phyloP scores from a whole-genome alignment of 345 rosid genomes.

The Citrus hindsii region DNA sequence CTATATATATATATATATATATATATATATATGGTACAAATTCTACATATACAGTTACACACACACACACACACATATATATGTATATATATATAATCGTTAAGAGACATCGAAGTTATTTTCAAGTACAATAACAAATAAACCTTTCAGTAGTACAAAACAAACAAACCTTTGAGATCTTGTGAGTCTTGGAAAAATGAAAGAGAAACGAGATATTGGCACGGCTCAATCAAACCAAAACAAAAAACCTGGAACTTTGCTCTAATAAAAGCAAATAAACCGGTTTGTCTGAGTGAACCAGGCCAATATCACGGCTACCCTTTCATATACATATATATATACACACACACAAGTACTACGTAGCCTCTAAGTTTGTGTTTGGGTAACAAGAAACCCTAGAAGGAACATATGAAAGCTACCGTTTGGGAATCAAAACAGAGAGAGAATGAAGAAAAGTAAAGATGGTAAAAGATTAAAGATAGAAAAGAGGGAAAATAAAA shows the following conservation, averaged over 20 bases:
- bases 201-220: constrained; percentile 89
- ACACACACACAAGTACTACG: neutral
- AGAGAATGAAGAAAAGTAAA: neutral
- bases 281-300: constrained; percentile 76
- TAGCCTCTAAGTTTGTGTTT: neutral
- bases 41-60: no score
- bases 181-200: constrained; percentile 21
- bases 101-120: neutral
- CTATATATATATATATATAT: no score
- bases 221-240: constrained; percentile 84
- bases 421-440: neutral
- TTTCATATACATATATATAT: neutral
- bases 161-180: constrained; percentile 2
- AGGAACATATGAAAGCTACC: neutral
- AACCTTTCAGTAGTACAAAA: no score
- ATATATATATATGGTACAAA: neutral
- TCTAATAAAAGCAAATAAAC: neutral
- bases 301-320: constrained; percentile 81
- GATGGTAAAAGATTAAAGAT: neutral
- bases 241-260: neutral
- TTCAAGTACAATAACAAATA: no score
- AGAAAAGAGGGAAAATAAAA: neutral
- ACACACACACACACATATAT: no score
- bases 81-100: no score
- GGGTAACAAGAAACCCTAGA: neutral